Base-by-base conservation (phyloP, 441 rosid species). In the Rhodomyrtus psidioides region DNA sequence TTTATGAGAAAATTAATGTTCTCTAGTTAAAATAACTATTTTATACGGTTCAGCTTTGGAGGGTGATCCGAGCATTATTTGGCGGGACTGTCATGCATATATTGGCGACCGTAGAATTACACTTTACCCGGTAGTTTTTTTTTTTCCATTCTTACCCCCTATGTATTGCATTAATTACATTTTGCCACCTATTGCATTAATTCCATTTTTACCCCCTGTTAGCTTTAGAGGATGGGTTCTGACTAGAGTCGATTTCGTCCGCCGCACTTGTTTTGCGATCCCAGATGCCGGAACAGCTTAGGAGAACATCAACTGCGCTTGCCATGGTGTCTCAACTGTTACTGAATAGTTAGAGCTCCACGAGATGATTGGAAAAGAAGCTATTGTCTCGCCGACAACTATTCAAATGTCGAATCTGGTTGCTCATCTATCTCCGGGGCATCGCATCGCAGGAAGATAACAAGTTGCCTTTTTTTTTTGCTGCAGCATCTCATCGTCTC, bases 301-400 rank as follows among this genome's bases (percentile, higher is more conserved):
- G 39, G 93, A 28, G 86, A 94, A 92, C 88, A 87, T 88, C 24
- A 94, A 91, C 82, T 94, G 95, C 90, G 89, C 93, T 21, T 88
- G 91, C 12, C 88, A 91, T 85, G 96, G 95, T 10, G 76, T 94
- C 87, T 42, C 44, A 1, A 97, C 93, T 74, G 88, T 90, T 82
- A 91, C 91, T 87, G 98, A 83, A 93, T 95, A 76, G 91, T 94
- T 88, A 93, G 98, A 93, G 98, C 99, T 82, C 95, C 98, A 57
- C 95, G 92, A 53, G 98, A 96, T 86, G 99, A 96, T 42, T 76
- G 98, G 98, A 75, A 97, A 95, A 88, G 98, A 97, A 91, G 93
- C 97, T 89, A 94, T 97, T 81, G 98, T 96, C 59, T 89, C 95
- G 92, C 98, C 94, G 87, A 95, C 98, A 83, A 97, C 98, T 90